Conservation (phyloP, 1,284 basidiomycete genomes). For the Leccinum fallax region DNA sequence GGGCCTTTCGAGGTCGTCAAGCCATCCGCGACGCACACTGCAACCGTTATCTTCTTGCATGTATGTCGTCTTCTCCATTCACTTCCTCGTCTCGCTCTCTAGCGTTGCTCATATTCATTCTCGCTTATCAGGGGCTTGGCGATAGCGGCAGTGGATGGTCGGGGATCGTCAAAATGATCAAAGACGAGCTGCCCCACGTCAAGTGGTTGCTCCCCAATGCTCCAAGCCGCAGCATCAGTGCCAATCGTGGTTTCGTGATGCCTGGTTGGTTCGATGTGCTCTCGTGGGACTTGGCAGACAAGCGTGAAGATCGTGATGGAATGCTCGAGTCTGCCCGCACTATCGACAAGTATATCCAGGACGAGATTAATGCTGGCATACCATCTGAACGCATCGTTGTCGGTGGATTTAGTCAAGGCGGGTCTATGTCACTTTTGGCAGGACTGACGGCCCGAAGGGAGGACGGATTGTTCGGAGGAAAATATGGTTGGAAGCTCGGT, state of each 20-base stretch:
- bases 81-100: slow-evolving; percentile 7
- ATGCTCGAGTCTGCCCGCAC: slow-evolving; percentile 66
- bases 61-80: slow-evolving; percentile 44
- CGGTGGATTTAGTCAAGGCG: slow-evolving; percentile 91
- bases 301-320: slow-evolving; percentile 60
- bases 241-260: slow-evolving; percentile 66
- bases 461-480: slow-evolving; percentile 33
- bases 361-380: slow-evolving; percentile 75
- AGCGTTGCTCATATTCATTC: slow-evolving; percentile 5
- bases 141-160: slow-evolving; percentile 79
- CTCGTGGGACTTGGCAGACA: slow-evolving; percentile 60
- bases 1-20: slow-evolving; percentile 51
- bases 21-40: slow-evolving; percentile 68
- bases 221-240: slow-evolving; percentile 55
- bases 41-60: slow-evolving; percentile 89
- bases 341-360: slow-evolving; percentile 71
- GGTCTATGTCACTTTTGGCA: slow-evolving; percentile 74
- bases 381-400: slow-evolving; percentile 69
- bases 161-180: slow-evolving; percentile 71
- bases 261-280: slow-evolving; percentile 83
- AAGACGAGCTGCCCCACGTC: slow-evolving; percentile 64
- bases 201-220: slow-evolving; percentile 71
- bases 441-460: slow-evolving; percentile 59
- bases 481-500: slow-evolving; percentile 55
- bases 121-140: slow-evolving; percentile 61